Evolutionary conservation across 2,329 filamentous ascomycete species (phyloP).

Genomic region (Xylariaceae sp.): DNA sequence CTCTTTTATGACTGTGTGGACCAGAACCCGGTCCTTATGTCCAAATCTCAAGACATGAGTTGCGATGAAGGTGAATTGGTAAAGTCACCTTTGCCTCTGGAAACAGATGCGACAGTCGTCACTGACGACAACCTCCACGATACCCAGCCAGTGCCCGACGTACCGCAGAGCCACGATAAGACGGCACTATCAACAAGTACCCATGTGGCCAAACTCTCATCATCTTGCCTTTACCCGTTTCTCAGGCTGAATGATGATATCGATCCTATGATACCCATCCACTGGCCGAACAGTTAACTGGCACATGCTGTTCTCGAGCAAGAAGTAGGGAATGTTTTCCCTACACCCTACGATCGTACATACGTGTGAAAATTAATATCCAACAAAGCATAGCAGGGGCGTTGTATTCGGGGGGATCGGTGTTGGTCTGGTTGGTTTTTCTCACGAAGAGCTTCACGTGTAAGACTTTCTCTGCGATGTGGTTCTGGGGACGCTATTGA

Average conservation of each 20-base stretch:
- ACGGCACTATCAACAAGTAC: background rate
- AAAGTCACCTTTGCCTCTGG: background rate
- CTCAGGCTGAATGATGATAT: slow-evolving; percentile 38
- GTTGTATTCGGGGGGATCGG: slow-evolving; percentile 12
- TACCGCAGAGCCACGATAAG: background rate
- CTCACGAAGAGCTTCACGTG: background rate
- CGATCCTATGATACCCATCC: slow-evolving; percentile 26
- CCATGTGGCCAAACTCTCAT: slow-evolving; percentile 19
- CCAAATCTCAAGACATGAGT: background rate
- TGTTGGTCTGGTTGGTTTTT: background rate
- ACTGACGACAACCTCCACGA: background rate
- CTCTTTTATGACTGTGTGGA: slow-evolving; percentile 84
- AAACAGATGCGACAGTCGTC: background rate
- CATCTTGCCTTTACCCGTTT: slow-evolving; percentile 39
- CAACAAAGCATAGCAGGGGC: slow-evolving; percentile 26
- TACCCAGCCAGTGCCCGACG: background rate
- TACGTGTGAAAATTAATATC: slow-evolving; percentile 13
- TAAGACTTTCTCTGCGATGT: background rate
- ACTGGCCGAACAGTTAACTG: slow-evolving; percentile 26
- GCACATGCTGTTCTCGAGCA: background rate
- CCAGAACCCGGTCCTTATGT: slow-evolving; percentile 40
- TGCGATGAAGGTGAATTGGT: background rate
- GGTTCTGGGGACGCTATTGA: background rate
- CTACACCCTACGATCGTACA: slow-evolving; percentile 3
- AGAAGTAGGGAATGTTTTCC: background rate